These are phyloP conservation scores for Naganishia liquefaciens DNA, from an alignment of 1,284 basidiomycete genomes.

Conservation along the genomic window DNA sequence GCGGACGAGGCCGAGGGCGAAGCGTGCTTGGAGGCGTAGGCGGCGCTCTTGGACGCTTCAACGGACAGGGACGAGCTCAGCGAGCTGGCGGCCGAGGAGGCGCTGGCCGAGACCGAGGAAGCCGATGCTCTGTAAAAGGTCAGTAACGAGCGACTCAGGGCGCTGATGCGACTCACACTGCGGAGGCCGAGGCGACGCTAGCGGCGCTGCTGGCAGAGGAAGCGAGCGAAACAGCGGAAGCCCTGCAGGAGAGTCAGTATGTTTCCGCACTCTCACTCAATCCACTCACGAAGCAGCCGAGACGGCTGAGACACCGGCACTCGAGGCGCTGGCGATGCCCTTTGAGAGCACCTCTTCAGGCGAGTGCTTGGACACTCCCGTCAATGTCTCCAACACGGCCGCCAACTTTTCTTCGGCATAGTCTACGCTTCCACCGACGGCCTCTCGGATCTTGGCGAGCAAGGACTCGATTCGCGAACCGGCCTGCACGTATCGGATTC, in stretches of 20 bases:
- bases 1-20: slow-evolving; percentile 44
- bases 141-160: slow-evolving; percentile 34
- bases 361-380: slow-evolving; percentile 45
- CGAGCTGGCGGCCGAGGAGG: slow-evolving; percentile 44
- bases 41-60: slow-evolving; percentile 45
- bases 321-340: slow-evolving; percentile 43
- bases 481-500: slow-evolving; percentile 68
- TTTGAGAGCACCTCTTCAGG: slow-evolving; percentile 52
- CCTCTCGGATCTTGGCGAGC: slow-evolving; percentile 62
- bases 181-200: slow-evolving; percentile 42
- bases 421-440: slow-evolving; percentile 65
- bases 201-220: slow-evolving; percentile 37
- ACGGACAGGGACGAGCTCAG: slow-evolving; percentile 44
- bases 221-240: slow-evolving; percentile 36
- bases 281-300: slow-evolving; percentile 1
- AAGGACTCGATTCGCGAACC: slow-evolving; percentile 62
- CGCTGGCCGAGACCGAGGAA: slow-evolving; percentile 36
- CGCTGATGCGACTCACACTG: slow-evolving; percentile 21
- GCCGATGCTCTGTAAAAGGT: slow-evolving; percentile 43
- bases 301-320: slow-evolving; percentile 31
- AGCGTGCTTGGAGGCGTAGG: slow-evolving; percentile 43
- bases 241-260: background rate
- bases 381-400: slow-evolving; percentile 45
- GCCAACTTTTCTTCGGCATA: slow-evolving; percentile 68
- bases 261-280: background rate